Base-by-base conservation (phyloP, 2,329 filamentous ascomycete species). In the Penicillium vulpinum region DNA sequence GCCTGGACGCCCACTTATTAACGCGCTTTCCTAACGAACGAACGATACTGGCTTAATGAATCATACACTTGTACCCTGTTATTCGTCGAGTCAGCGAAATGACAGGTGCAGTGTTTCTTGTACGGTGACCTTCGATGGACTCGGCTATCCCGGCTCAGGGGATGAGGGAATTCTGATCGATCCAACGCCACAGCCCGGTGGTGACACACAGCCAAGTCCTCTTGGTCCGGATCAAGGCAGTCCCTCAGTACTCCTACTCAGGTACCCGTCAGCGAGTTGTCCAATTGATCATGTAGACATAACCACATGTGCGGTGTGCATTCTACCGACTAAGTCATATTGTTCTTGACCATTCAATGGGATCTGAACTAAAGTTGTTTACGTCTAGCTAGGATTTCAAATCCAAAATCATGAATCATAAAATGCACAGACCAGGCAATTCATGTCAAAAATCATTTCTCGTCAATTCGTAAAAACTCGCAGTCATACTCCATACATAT, bases 161-260 rank as follows among this genome's bases (percentile, higher is more conserved):
- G 18, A n/a, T n/a, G 11, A 35, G 24, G 33, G 7, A 33, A 35
- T 51, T 51, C 39, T 52, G 54, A 57, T 54, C 43, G 50, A 54
- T 57, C 54, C 11, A 39, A 33, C 50, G 54, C 54, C 54, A 54
- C 54, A 43, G 21, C 5, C 36, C 21, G 39, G 13, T 10, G 18
- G 39, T 46, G 54, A 52, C 39, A 46, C 40, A 40, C 40, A 46
- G 48, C 41, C 49, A 35, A 46, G 35, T 56, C 48, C n/a, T n/a
- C 2, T 28, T 33, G 5, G 21, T 21, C 33, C 21, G 40, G 43
- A 33, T 24, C 38, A 44, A 40, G 40, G 28, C 24, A 31, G 28
- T 41, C 38, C 16, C n/a, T 33, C 44, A 29, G 18, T 28, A 48
- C 21, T 40, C 43, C 15, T 28, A 48, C 21, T 40, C 43, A 48